A percentile compares a stretch with the other conserved stretches of the same genome.
phyloP scores from a whole-genome alignment of 768 basidiomycete genomes.

The Russula griseocarnosa region DNA sequence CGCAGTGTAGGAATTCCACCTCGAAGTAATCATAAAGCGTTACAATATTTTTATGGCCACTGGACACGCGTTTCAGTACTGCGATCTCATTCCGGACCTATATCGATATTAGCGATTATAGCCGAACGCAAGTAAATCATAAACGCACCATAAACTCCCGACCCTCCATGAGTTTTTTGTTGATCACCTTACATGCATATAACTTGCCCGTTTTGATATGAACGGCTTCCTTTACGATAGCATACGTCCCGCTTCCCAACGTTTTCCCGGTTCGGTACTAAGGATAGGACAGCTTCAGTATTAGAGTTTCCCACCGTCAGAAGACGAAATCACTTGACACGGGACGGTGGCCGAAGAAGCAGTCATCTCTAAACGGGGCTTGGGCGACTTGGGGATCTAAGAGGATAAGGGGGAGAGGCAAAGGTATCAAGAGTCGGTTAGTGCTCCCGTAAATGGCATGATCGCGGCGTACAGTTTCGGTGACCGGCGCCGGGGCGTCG shows the following conservation, averaged over 20 bases:
- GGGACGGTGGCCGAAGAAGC: slow-evolving; percentile 41
- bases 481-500: slow-evolving; percentile 17
- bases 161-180: slow-evolving; percentile 98
- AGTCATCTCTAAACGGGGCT: slow-evolving; percentile 31
- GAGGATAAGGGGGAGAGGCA: too few species aligned
- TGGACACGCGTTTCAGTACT: slow-evolving; percentile 90
- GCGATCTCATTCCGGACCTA: slow-evolving; percentile 97
- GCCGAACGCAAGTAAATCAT: neutral
- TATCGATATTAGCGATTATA: slow-evolving; percentile 15
- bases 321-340: slow-evolving; percentile 40
- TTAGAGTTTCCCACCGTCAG: neutral
- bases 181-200: slow-evolving; percentile 99
- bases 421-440: slow-evolving; percentile 1
- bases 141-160: slow-evolving; percentile 88
- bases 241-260: slow-evolving; percentile 89
- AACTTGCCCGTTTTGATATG: slow-evolving; percentile 91
- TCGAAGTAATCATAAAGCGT: slow-evolving; percentile 96
- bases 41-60: slow-evolving; percentile 85
- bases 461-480: slow-evolving; percentile 19
- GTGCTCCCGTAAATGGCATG: slow-evolving; percentile 8
- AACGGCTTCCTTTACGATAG: slow-evolving; percentile 92
- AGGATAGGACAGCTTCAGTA: slow-evolving; percentile 11
- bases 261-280: slow-evolving; percentile 87
- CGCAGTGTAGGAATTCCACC: slow-evolving; percentile 40
- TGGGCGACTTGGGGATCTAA: slow-evolving; percentile 7